Conservation (phyloP, 2,329 filamentous ascomycete genomes). For the Diaporthe humulicola region DNA sequence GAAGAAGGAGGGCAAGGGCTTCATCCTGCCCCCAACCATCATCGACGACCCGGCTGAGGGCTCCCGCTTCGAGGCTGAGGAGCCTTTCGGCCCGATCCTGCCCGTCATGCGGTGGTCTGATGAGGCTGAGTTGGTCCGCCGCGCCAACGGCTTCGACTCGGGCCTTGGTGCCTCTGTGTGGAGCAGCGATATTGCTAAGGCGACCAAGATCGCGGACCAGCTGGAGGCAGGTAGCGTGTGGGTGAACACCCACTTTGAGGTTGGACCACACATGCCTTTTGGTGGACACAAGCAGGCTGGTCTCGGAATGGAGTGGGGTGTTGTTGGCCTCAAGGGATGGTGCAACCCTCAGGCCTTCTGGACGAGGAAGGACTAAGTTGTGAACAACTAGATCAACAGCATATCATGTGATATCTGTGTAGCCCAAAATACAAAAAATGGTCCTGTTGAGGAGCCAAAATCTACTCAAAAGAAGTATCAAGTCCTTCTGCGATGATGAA, state of each 20-base stretch:
- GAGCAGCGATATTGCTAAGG: slow-evolving; percentile 60
- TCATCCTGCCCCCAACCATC: slow-evolving; percentile 70
- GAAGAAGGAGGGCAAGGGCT: slow-evolving; percentile 54
- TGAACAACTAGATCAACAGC: background rate
- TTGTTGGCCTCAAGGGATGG: slow-evolving; percentile 53
- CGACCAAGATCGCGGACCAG: slow-evolving; percentile 58
- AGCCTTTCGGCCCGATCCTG: slow-evolving; percentile 62
- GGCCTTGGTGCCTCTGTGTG: slow-evolving; percentile 68
- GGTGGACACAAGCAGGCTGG: slow-evolving; percentile 66
- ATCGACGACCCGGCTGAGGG: slow-evolving; percentile 70
- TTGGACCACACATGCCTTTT: slow-evolving; percentile 55
- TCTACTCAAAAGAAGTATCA: too few relatives aligned
- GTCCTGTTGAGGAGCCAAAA: background rate
- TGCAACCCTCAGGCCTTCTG: slow-evolving; percentile 45
- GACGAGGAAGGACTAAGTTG: slow-evolving; percentile 29
- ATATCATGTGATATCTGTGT: background rate
- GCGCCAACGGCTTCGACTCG: slow-evolving; percentile 61
- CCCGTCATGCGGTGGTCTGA: slow-evolving; percentile 58
- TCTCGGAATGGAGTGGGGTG: slow-evolving; percentile 60
- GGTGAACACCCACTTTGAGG: slow-evolving; percentile 60
- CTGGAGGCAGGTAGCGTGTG: slow-evolving; percentile 68
- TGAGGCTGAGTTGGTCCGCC: slow-evolving; percentile 58
- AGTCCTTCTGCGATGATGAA: background rate
- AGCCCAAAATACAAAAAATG: background rate
- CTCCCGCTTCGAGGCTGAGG: slow-evolving; percentile 67